Conservation (phyloP, 2,329 filamentous ascomycete species). For the Trichoderma gracile region DNA sequence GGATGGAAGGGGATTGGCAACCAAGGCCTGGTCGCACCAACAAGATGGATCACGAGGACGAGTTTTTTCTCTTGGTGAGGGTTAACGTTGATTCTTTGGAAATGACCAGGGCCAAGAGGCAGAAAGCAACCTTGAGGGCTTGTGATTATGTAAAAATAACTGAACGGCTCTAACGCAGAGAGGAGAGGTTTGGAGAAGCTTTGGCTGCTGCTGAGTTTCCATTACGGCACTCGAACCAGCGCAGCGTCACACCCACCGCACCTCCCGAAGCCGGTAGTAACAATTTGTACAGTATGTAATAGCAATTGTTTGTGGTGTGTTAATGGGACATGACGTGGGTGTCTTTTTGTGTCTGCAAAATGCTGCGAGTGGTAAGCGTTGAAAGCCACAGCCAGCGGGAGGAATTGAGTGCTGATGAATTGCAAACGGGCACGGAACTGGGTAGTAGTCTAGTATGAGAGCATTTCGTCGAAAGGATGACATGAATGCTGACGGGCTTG, state of each 20-base stretch:
- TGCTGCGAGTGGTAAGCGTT: too few relatives aligned
- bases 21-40: background rate
- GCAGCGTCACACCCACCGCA: constrained; percentile 6
- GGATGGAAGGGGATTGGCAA: background rate
- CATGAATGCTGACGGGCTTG: too few relatives aligned
- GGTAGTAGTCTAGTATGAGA: background rate
- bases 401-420: constrained; percentile 17
- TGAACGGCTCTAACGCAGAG: background rate
- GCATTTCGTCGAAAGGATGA: background rate
- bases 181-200: constrained; percentile 19
- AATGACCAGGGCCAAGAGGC: constrained; percentile 8
- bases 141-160: constrained; percentile 17
- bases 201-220: constrained; percentile 26
- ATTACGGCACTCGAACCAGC: constrained; percentile 25
- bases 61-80: background rate
- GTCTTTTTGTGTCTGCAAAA: background rate
- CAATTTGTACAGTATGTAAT: too few relatives aligned
- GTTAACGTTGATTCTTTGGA: constrained; percentile 17
- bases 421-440: background rate
- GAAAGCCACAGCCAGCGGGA: background rate
- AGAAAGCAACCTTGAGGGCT: background rate
- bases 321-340: background rate
- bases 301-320: too few relatives aligned
- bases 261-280: constrained; percentile 18
- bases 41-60: constrained; percentile 22